These are phyloP conservation scores for Furcasterigmium sp. DNA, from an alignment of 2,329 filamentous ascomycete genomes.

Conservation along the genomic window DNA sequence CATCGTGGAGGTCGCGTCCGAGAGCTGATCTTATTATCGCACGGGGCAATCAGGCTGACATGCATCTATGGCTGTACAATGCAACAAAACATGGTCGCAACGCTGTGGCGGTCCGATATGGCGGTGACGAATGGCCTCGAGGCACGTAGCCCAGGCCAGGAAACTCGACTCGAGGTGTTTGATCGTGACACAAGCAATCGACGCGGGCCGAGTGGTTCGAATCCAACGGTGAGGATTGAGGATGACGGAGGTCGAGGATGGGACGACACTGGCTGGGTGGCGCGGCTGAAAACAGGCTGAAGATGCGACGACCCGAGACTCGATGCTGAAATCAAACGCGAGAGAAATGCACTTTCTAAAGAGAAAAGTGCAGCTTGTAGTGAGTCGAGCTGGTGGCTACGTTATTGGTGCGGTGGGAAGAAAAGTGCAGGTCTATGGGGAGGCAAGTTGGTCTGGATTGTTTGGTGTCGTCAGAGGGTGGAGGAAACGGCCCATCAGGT, in stretches of 20 bases:
- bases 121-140: neutral
- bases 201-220: neutral
- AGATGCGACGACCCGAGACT: no score
- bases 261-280: neutral
- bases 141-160: neutral
- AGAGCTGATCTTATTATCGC: neutral
- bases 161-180: neutral
- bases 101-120: neutral
- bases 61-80: neutral
- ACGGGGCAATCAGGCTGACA: neutral
- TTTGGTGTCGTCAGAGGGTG: no score
- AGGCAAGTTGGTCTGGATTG: no score
- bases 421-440: no score
- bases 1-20: conserved; percentile 26
- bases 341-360: no score
- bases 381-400: no score
- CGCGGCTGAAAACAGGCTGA: neutral
- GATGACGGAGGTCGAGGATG: neutral
- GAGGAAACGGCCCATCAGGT: no score
- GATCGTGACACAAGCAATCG: neutral
- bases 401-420: no score
- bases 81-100: neutral
- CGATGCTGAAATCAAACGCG: no score
- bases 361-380: no score
- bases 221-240: no score